These are phyloP conservation scores for Tilletia setariae DNA, from an alignment of 1,284 basidiomycete species.

Conservation along the genomic window DNA sequence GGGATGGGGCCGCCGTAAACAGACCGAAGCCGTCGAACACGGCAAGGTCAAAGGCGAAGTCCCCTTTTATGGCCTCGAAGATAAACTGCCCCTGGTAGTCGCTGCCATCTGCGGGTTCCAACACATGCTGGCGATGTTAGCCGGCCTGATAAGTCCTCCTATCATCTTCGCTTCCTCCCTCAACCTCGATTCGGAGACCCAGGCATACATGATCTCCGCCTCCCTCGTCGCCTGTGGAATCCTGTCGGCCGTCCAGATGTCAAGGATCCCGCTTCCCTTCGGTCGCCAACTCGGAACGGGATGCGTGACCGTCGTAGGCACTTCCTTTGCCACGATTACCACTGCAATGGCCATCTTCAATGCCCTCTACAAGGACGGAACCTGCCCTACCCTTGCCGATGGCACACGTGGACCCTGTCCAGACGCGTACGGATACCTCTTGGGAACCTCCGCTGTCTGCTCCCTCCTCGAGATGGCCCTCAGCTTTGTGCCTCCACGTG, in stretches of 20 bases:
- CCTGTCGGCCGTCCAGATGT: slow-evolving; percentile 72
- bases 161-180: slow-evolving; percentile 62
- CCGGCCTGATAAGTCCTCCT: slow-evolving; percentile 71
- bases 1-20: slow-evolving; percentile 16
- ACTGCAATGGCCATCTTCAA: slow-evolving; percentile 67
- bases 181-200: slow-evolving; percentile 55
- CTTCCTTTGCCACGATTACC: slow-evolving; percentile 74
- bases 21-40: slow-evolving; percentile 9
- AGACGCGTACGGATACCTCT: slow-evolving; percentile 55
- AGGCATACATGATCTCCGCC: slow-evolving; percentile 76
- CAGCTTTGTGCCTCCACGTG: slow-evolving; percentile 65
- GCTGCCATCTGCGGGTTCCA: slow-evolving; percentile 59
- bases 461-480: slow-evolving; percentile 75
- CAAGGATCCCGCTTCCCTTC: slow-evolving; percentile 62
- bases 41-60: slow-evolving; percentile 13
- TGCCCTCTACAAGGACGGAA: slow-evolving; percentile 73
- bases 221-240: slow-evolving; percentile 69
- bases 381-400: slow-evolving; percentile 66
- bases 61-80: slow-evolving; percentile 45
- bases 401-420: slow-evolving; percentile 67
- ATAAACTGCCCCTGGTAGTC: slow-evolving; percentile 36
- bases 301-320: slow-evolving; percentile 77
- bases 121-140: slow-evolving; percentile 76
- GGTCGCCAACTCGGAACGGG: slow-evolving; percentile 69
- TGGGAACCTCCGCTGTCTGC: slow-evolving; percentile 73